Percentiles rank a stretch among this genome's conserved stretches.
Evolutionary conservation across 1,139 yeast species (phyloP).

Genomic region (Saccharomyces hybrid): DNA sequence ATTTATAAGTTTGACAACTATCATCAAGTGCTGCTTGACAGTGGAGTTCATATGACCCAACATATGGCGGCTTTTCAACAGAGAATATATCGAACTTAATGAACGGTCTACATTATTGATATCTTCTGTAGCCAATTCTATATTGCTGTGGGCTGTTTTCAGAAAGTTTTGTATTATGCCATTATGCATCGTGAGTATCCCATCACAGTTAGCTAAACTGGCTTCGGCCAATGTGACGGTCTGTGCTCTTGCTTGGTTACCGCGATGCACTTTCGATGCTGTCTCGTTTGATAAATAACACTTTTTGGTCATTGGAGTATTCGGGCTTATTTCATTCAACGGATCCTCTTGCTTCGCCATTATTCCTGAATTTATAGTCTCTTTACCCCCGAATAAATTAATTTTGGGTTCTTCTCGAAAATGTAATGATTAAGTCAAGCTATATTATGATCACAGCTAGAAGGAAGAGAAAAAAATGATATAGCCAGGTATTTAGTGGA

Average conservation of each 20-base stretch:
- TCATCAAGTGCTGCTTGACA: slow-evolving; percentile 21
- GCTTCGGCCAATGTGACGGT: not conserved
- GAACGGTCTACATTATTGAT: slow-evolving; percentile 5
- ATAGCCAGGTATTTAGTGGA: not conserved
- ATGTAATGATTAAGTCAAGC: not conserved
- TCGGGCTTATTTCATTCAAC: slow-evolving; percentile 21
- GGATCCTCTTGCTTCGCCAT: slow-evolving; percentile 22
- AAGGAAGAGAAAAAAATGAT: not conserved
- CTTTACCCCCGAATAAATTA: not conserved
- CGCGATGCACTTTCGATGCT: not conserved
- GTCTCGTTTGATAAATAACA: not conserved
- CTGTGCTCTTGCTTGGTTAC: slow-evolving; percentile 1
- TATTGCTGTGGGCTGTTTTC: not conserved
- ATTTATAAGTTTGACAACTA: slow-evolving; percentile 22
- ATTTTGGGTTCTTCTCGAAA: not conserved
- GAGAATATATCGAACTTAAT: slow-evolving; percentile 6
- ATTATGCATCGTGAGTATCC: not conserved
- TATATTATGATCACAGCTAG: not conserved
- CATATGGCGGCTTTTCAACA: slow-evolving; percentile 16
- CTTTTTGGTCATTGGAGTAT: slow-evolving; percentile 11
- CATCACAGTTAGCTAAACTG: not conserved
- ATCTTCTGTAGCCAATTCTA: not conserved
- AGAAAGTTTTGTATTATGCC: not conserved
- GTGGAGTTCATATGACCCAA: slow-evolving; percentile 11
- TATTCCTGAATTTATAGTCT: not conserved